These are phyloP conservation scores for Phoma sp. DNA, from an alignment of 2,329 filamentous ascomycete genomes.

Conservation along the genomic window DNA sequence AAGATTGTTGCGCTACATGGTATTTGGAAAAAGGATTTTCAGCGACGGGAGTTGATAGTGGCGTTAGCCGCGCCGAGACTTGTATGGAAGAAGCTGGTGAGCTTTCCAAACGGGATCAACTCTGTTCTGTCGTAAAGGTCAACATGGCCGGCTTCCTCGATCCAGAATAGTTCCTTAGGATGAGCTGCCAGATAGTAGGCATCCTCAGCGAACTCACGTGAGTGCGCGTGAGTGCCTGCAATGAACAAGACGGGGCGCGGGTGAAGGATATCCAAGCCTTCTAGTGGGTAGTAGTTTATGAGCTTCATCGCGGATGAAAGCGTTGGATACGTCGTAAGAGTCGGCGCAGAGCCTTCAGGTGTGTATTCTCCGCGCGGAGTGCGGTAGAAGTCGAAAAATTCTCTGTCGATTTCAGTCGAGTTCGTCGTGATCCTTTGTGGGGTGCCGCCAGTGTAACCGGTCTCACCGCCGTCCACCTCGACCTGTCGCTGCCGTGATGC, in stretches of 20 bases:
- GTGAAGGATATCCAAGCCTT: slow-evolving; percentile 39
- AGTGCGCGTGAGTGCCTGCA: slow-evolving; percentile 34
- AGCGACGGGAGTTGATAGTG: no score
- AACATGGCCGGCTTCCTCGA: slow-evolving; percentile 27
- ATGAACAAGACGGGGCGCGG: slow-evolving; percentile 39
- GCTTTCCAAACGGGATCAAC: no score
- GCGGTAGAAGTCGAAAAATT: slow-evolving; percentile 45
- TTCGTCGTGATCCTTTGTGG: slow-evolving; percentile 24
- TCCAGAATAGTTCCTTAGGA: slow-evolving; percentile 48
- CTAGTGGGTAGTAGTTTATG: slow-evolving; percentile 42
- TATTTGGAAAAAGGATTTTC: no score
- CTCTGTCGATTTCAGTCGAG: slow-evolving; percentile 26
- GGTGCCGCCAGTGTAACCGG: no score
- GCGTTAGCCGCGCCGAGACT: no score
- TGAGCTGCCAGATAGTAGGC: slow-evolving; percentile 37
- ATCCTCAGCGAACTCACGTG: slow-evolving; percentile 38
- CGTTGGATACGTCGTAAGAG: no score
- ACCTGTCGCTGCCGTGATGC: no score
- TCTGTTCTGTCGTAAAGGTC: no score
- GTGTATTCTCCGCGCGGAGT: slow-evolving; percentile 39
- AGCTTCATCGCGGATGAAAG: neutral
- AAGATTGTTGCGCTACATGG: no score
- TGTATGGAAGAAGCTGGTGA: no score
- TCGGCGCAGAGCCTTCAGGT: slow-evolving; percentile 15
- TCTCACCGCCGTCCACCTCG: no score